Percentiles rank a stretch among this genome's conserved stretches.
Evolutionary conservation across 805 yeast genomes (phyloP).

Genomic region (Priceomyces carsonii): DNA sequence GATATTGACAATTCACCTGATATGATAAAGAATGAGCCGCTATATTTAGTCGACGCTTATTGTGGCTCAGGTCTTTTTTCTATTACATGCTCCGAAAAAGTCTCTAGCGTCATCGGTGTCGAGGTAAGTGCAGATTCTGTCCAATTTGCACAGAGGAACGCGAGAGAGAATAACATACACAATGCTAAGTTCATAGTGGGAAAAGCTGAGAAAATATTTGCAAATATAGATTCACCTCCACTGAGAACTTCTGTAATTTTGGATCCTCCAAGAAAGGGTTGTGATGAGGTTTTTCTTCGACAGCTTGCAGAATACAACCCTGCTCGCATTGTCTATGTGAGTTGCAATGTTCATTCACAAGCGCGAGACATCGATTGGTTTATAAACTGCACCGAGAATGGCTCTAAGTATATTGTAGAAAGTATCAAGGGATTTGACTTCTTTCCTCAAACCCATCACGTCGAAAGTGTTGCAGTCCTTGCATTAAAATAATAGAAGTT

Average conservation of each 20-base stretch:
- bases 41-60: constrained; percentile 87
- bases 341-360: constrained; percentile 97
- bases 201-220: constrained; percentile 88
- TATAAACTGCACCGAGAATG: constrained; percentile 62
- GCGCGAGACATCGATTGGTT: constrained; percentile 92
- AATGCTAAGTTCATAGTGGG: constrained; percentile 89
- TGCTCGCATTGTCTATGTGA: constrained; percentile 85
- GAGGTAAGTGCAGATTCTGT: constrained; percentile 92
- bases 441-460: constrained; percentile 94
- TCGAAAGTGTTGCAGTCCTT: constrained; percentile 82
- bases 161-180: constrained; percentile 66
- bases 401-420: constrained; percentile 66
- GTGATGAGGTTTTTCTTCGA: constrained; percentile 82
- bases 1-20: constrained; percentile 35
- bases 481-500: constrained; percentile 12
- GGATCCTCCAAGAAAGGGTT: constrained; percentile 98
- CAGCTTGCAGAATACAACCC: constrained; percentile 86
- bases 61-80: constrained; percentile 96
- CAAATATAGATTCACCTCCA: constrained; percentile 71
- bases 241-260: constrained; percentile 83
- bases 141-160: constrained; percentile 81
- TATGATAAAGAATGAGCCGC: constrained; percentile 21
- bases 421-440: constrained; percentile 93
- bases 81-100: constrained; percentile 78
- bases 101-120: constrained; percentile 87